Conservation (phyloP, 192 early-diverging fungal species). For the Coemansia sp. region DNA sequence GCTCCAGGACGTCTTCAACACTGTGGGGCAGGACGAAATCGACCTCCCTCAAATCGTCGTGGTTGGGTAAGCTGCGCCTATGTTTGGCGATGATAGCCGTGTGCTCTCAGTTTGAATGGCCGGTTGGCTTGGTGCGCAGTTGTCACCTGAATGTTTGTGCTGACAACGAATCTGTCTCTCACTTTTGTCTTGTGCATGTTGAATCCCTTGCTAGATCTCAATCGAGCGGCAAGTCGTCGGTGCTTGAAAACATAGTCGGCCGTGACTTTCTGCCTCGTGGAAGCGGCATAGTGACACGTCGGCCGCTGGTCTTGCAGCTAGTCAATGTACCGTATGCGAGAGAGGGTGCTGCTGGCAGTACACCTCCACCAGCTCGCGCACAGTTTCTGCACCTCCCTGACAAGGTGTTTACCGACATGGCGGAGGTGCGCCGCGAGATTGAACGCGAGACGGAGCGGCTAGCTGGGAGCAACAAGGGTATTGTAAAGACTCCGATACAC, state of each 20-base stretch:
- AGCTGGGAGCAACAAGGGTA: slow-evolving; percentile 77
- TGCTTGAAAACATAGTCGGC: slow-evolving; percentile 97
- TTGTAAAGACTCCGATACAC: slow-evolving; percentile 72
- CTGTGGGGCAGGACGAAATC: slow-evolving; percentile 69
- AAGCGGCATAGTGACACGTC: slow-evolving; percentile 78
- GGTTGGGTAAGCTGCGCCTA: slow-evolving; percentile 57
- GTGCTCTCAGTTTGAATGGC: background rate
- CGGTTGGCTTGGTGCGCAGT: background rate
- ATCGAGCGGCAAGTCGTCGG: slow-evolving; percentile 93
- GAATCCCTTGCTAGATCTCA: slow-evolving; percentile 58
- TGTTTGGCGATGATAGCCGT: background rate
- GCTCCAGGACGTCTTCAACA: slow-evolving; percentile 78
- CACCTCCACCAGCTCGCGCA: slow-evolving; percentile 38
- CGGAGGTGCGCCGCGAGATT: slow-evolving; percentile 74
- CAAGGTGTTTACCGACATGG: slow-evolving; percentile 73
- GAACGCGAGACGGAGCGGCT: slow-evolving; percentile 75
- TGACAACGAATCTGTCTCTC: background rate
- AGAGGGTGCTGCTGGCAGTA: background rate
- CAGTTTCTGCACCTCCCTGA: slow-evolving; percentile 76
- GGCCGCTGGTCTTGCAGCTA: slow-evolving; percentile 78
- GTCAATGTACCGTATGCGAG: slow-evolving; percentile 54
- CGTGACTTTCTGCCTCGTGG: slow-evolving; percentile 96
- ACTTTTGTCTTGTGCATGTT: background rate
- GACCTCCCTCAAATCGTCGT: slow-evolving; percentile 86
- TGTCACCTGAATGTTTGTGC: background rate